Evolutionary conservation across 805 yeast genomes (phyloP).

Genomic region (Starmerella bombicola): DNA sequence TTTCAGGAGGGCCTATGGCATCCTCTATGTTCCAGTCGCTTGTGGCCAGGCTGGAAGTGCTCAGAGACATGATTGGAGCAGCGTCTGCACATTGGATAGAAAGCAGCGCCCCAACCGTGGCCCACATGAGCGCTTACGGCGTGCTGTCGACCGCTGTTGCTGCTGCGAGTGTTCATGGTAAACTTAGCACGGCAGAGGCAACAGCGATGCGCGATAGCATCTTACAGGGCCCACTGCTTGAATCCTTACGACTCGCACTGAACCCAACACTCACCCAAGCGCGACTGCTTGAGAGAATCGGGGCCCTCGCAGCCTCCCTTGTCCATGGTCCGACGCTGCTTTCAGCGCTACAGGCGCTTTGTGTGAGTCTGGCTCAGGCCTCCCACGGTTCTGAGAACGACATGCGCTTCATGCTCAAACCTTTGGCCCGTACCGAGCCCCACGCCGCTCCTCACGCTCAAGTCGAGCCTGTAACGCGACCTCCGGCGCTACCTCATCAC

Average conservation of each 20-base stretch:
- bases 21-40: slow-evolving; percentile 14
- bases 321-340: slow-evolving; percentile 18
- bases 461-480: background rate
- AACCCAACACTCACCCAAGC: slow-evolving; percentile 5
- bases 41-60: slow-evolving; percentile 11
- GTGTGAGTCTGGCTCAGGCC: slow-evolving; percentile 15
- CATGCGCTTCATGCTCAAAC: slow-evolving; percentile 11
- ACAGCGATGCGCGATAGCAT: slow-evolving; percentile 7
- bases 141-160: slow-evolving; percentile 16
- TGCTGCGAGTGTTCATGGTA: slow-evolving; percentile 18
- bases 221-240: slow-evolving; percentile 12
- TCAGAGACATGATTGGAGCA: slow-evolving; percentile 14
- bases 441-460: background rate
- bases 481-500: background rate
- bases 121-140: slow-evolving; percentile 13
- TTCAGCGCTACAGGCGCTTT: slow-evolving; percentile 18
- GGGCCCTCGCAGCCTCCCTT: slow-evolving; percentile 17
- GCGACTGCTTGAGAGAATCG: slow-evolving; percentile 14
- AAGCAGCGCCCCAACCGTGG: slow-evolving; percentile 6
- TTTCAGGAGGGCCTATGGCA: slow-evolving; percentile 5
- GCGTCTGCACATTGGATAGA: slow-evolving; percentile 14
- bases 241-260: slow-evolving; percentile 11
- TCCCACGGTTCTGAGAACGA: slow-evolving; percentile 11
- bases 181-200: slow-evolving; percentile 8
- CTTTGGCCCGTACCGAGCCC: slow-evolving; percentile 3